These are phyloP conservation scores for Colletotrichum tofieldiae DNA, from an alignment of 2,329 filamentous ascomycete species.

Conservation along the genomic window DNA sequence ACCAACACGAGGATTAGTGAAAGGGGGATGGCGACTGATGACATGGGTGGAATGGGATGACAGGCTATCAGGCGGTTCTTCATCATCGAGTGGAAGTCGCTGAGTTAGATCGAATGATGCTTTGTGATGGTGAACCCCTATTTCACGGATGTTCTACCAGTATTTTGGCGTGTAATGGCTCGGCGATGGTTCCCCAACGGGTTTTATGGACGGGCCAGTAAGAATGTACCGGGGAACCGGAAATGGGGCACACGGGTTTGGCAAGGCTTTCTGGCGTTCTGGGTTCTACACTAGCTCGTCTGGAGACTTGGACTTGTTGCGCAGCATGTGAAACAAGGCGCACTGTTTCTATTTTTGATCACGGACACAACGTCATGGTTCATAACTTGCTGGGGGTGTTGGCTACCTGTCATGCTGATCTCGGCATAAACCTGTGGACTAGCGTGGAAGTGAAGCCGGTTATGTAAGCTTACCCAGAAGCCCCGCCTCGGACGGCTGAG, in stretches of 20 bases:
- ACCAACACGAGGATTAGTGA: slow-evolving; percentile 24
- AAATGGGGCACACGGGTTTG: slow-evolving; percentile 6
- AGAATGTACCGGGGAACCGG: background rate
- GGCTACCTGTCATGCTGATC: slow-evolving; percentile 28
- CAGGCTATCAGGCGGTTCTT: slow-evolving; percentile 18
- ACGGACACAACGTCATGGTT: slow-evolving; percentile 33
- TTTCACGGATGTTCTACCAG: background rate
- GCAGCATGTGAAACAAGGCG: slow-evolving; percentile 39
- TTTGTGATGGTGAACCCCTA: background rate
- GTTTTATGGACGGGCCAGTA: slow-evolving; percentile 1
- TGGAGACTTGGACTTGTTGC: slow-evolving; percentile 13
- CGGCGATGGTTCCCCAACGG: slow-evolving; percentile 1
- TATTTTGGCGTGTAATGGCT: background rate
- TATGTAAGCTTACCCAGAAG: slow-evolving; percentile 26
- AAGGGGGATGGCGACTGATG: background rate
- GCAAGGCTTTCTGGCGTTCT: slow-evolving; percentile 10
- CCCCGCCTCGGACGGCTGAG: background rate
- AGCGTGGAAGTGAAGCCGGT: background rate
- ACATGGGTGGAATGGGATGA: slow-evolving; percentile 19
- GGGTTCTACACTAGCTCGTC: background rate
- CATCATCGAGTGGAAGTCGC: background rate
- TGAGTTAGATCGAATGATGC: background rate
- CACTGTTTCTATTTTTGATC: slow-evolving; percentile 41
- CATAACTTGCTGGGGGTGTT: background rate
- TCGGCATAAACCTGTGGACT: slow-evolving; percentile 12